Evolutionary conservation across 768 basidiomycete species (phyloP), one percentile per base, ranked within the genome.

Genomic region (Favolaschia claudopus): DNA sequence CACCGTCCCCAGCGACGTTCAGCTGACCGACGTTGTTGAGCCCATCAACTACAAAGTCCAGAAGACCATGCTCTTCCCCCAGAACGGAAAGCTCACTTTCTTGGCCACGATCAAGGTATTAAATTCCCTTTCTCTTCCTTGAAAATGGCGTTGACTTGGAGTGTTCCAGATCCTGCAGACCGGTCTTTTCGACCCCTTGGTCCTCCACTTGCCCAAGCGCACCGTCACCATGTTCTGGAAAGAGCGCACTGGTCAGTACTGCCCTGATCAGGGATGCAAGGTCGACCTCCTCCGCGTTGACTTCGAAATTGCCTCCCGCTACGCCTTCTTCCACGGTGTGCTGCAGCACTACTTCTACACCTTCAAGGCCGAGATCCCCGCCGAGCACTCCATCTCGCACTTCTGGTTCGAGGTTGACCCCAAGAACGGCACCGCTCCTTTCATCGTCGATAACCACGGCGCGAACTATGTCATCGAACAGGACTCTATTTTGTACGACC

Each of bases 321-420:
- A 76, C 48, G 77, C 77, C 5, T 71, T 70, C 46, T 73, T 58
- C 55, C n/a, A n/a, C n/a, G n/a, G n/a, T n/a, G 77, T 79, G 46
- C 69, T 75, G 33, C 74, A 76, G 62, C 82, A 81, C 68, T 68
- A 78, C 51, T 82, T 80, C 58, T 83, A 81, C 68, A 69, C 77
- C 51, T 82, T 80, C 58, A 66, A 78, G n/a, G 78, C 78, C 6
- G 77, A 76, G 3, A 72, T 82, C 55, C 67, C 77, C 63, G 59
- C 75, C 7, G 55, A 72, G 6, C 68, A 67, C 9, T 82, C 81
- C n/a, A 74, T 84, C 49, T 74, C 79, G 29, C 78, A 76, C 31
- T 82, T 82, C 67, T 82, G 80, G 80, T 84, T 84, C 65, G 70
- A 74, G 25, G 77, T 82, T 7, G 74, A 82, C 57, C 80, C 82